Conservation (phyloP, 495 filamentous ascomycete species). For the Aspergillus ostianus region DNA sequence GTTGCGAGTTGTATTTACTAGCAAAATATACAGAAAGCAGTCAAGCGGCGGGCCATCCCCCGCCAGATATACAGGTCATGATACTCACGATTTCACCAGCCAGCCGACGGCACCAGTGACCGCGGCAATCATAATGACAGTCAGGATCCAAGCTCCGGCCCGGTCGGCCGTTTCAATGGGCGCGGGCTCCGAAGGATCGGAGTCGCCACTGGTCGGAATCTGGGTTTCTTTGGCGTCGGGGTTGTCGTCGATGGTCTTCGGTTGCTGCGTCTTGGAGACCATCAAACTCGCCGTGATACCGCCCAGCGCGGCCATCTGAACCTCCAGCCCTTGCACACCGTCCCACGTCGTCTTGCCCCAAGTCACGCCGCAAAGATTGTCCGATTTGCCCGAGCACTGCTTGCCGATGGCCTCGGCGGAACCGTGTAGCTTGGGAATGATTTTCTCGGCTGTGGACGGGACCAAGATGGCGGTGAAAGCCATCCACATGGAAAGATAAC, state of each 20-base stretch:
- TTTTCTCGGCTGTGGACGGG: conserved; percentile 50
- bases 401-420: conserved; percentile 63
- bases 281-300: conserved; percentile 42
- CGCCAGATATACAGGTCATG: neutral
- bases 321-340: conserved; percentile 54
- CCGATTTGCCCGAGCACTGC: conserved; percentile 57
- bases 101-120: conserved; percentile 34
- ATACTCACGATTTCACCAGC: conserved; percentile 21
- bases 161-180: conserved; percentile 51
- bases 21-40: neutral
- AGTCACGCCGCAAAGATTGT: conserved; percentile 63
- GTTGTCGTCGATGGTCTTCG: conserved; percentile 21
- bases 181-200: conserved; percentile 19
- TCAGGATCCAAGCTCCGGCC: conserved; percentile 66
- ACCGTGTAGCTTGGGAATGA: conserved; percentile 60
- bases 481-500: conserved; percentile 73
- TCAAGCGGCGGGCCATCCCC: neutral
- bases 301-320: conserved; percentile 50
- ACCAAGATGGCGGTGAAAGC: conserved; percentile 63
- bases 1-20: neutral
- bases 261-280: conserved; percentile 4
- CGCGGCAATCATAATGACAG: conserved; percentile 48
- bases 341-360: conserved; percentile 69
- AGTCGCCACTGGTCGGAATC: conserved; percentile 24
- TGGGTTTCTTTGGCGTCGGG: conserved; percentile 20